A percentile compares a stretch with the other conserved stretches of the same genome.
Evolutionary conservation across 2,329 filamentous ascomycete species (phyloP).

Genomic region (Keithomyces neogunnii): DNA sequence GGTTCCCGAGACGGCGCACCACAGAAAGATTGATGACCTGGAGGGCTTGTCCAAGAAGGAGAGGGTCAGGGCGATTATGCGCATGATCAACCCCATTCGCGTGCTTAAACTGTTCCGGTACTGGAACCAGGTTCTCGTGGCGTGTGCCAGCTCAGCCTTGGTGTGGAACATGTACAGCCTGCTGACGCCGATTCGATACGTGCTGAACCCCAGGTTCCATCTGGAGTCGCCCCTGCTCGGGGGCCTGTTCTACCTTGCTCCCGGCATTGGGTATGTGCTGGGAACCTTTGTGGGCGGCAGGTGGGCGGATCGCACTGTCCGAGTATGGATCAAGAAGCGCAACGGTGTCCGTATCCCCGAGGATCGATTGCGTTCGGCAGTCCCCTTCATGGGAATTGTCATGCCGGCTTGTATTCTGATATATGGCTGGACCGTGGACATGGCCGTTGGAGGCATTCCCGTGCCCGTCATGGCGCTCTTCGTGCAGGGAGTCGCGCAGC

Average conservation of each 20-base stretch:
- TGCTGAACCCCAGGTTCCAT: constrained; percentile 66
- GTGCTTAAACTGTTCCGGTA: constrained; percentile 57
- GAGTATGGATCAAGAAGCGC: constrained; percentile 52
- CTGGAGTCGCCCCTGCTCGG: constrained; percentile 57
- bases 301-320: constrained; percentile 60
- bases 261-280: constrained; percentile 59
- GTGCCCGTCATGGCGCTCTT: constrained; percentile 68
- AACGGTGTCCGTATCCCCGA: constrained; percentile 54
- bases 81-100: constrained; percentile 58
- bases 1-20: constrained; percentile 65
- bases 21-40: constrained; percentile 54
- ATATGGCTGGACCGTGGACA: constrained; percentile 46
- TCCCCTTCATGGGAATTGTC: constrained; percentile 47
- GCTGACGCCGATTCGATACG: constrained; percentile 61
- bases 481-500: constrained; percentile 62
- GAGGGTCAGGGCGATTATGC: constrained; percentile 46
- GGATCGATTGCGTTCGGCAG: constrained; percentile 53
- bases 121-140: constrained; percentile 56
- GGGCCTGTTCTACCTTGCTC: constrained; percentile 67
- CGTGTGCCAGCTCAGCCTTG: constrained; percentile 50
- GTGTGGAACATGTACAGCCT: constrained; percentile 64
- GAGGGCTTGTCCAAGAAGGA: constrained; percentile 39
- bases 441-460: constrained; percentile 40
- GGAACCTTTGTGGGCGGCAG: constrained; percentile 66
- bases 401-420: constrained; percentile 58